Base-by-base conservation (phyloP, 1,284 basidiomycete species). In the Sporisorium reilianum region DNA sequence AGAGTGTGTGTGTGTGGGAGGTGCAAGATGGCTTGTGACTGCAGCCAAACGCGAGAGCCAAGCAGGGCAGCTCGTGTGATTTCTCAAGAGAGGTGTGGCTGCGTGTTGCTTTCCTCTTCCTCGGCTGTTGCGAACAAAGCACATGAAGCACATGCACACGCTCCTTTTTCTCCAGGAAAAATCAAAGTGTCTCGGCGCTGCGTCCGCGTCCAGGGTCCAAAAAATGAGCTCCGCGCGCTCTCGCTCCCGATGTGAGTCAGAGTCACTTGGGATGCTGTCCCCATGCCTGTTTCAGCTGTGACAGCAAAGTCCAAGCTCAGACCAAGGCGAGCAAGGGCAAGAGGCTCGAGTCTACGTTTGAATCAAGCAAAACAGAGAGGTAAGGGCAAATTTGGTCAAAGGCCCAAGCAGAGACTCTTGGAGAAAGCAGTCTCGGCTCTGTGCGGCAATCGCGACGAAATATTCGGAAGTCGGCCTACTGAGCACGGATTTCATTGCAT, bases 21-120 rank as follows among this genome's bases (percentile, higher is more conserved):
- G 38, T 46, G 18, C 10, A 48, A 44, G 53, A 25, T 44, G 20
- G 38, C 10, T 26, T 18, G 23, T 26, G 23, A n/a, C n/a, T n/a
- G 16, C 36, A 44, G 41, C 25, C 23, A 26, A 44, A 5, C 42
- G 11, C 12, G 22, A 44, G n/a, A n/a, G n/a, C n/a, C n/a, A n/a
- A n/a, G n/a, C n/a, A n/a, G n/a, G 23, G 25, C 44, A 45, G 16
- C 61, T 63, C 42, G 42, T 56, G 54, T 64, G 61, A 57, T 64
- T 56, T 64, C 55, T 52, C 34, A 55, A 14, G 48, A 41, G 36
- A 23, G 41, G 5, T 41, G 36, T 14, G 11, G 50, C 11, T 46
- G 51, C 52, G 52, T 55, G 60, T 20, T 63, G 53, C 23, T 25
- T 41, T 9, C 3, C 18, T 12, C 20, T 12, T 41, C 28, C 22